Evolutionary conservation across 2,329 filamentous ascomycete species (phyloP).

Genomic region (Cytospora piceicola): DNA sequence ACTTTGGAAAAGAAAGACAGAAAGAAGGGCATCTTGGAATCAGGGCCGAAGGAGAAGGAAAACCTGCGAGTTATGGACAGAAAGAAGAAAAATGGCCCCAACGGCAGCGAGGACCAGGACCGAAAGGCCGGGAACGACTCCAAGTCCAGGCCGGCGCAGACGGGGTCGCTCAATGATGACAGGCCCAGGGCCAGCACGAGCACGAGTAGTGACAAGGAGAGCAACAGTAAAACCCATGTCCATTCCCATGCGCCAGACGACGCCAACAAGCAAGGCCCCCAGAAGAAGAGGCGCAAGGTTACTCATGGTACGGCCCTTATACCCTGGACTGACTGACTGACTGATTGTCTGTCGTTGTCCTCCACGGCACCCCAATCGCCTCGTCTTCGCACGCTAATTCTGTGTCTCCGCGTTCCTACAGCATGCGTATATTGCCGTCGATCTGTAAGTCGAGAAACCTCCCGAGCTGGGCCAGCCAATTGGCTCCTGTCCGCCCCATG

Average conservation of each 20-base stretch:
- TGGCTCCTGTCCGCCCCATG: constrained; percentile 26
- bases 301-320: constrained; percentile 72
- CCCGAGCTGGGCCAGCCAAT: constrained; percentile 29
- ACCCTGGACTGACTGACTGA: constrained; percentile 31
- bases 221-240: constrained; percentile 31
- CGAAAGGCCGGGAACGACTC: constrained; percentile 45
- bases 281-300: constrained; percentile 86
- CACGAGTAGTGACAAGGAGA: constrained; percentile 26
- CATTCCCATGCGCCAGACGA: constrained; percentile 39
- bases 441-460: constrained; percentile 70
- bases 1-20: constrained; percentile 37
- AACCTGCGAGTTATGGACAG: constrained; percentile 39
- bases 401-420: constrained; percentile 55
- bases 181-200: constrained; percentile 26
- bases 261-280: constrained; percentile 50
- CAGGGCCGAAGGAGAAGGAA: constrained; percentile 11
- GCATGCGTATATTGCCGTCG: constrained; percentile 87
- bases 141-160: constrained; percentile 39
- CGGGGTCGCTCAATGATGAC: constrained; percentile 23
- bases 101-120: constrained; percentile 45
- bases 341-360: constrained; percentile 30
- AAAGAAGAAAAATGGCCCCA: constrained; percentile 39
- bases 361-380: constrained; percentile 33
- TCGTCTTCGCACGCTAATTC: constrained; percentile 33
- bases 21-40: constrained; percentile 31